phyloP scores from a whole-genome alignment of 2,329 filamentous ascomycete species.

The Pseudogymnoascus sp. region DNA sequence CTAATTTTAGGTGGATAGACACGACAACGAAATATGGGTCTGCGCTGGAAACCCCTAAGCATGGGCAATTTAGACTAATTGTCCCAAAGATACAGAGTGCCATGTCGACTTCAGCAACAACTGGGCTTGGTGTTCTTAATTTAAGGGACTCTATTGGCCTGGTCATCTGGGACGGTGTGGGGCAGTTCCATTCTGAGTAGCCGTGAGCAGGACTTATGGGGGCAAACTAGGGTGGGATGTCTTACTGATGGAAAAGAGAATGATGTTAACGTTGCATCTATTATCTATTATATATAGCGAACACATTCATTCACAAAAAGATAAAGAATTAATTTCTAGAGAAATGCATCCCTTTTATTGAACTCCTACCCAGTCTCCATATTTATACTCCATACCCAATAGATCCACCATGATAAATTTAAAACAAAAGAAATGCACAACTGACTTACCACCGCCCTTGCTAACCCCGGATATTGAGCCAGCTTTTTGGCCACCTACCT shows the following conservation, averaged over 20 bases:
- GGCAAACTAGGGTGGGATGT: background rate
- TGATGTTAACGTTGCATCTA: background rate
- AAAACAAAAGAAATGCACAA: background rate
- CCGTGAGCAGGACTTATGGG: background rate
- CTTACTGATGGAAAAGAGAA: background rate
- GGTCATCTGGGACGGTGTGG: background rate
- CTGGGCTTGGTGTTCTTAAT: background rate
- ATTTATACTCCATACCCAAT: background rate
- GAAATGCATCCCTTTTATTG: background rate
- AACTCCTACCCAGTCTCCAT: background rate
- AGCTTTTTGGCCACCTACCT: background rate
- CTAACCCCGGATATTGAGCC: background rate
- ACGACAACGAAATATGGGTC: background rate
- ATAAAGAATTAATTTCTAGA: background rate
- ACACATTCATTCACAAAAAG: background rate
- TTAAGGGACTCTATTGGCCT: background rate
- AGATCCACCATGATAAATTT: background rate
- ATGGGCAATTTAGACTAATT: background rate
- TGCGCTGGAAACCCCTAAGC: background rate
- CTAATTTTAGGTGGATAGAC: background rate
- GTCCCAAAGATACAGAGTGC: background rate
- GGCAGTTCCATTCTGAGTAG: background rate
- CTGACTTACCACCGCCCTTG: background rate
- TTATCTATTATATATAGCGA: background rate
- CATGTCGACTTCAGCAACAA: background rate